A percentile compares a stretch with the other conserved stretches of the same genome.
These are phyloP conservation scores for Moringa oleifera DNA, from an alignment of 345 rosid species.

Conservation along the genomic window DNA sequence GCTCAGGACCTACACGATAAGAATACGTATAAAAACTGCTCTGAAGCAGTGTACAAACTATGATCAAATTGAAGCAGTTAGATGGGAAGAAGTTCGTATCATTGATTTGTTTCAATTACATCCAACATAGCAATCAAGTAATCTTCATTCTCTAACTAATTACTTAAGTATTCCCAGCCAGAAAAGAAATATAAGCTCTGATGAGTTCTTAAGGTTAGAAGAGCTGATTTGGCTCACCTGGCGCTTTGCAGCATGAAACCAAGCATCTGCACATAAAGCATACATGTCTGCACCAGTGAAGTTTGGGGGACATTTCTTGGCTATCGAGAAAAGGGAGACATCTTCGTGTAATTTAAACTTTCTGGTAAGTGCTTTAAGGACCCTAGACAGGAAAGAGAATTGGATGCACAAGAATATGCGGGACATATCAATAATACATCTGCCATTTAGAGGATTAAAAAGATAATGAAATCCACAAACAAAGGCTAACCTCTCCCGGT, in stretches of 20 bases:
- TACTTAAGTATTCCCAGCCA: neutral
- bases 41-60: neutral
- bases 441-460: neutral
- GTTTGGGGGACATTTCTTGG: constrained; percentile 80
- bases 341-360: constrained; percentile 77
- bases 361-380: constrained; percentile 92
- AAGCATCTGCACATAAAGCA: constrained; percentile 97
- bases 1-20: constrained; percentile 43
- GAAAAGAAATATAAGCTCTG: no score
- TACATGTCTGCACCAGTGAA: constrained; percentile 99
- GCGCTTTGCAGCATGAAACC: constrained; percentile 96
- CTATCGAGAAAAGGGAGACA: constrained; percentile 73
- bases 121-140: no score
- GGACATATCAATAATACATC: neutral
- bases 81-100: neutral
- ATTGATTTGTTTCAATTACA: no score
- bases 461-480: constrained; percentile 1
- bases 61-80: neutral
- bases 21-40: constrained; percentile 7
- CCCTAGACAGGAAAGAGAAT: constrained; percentile 40
- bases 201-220: no score
- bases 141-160: no score
- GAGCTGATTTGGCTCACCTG: constrained; percentile 39
- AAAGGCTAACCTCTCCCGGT: constrained; percentile 67
- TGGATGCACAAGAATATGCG: constrained; percentile 4